Conservation (phyloP, 495 filamentous ascomycete genomes). For the Aspergillus nidulans region DNA sequence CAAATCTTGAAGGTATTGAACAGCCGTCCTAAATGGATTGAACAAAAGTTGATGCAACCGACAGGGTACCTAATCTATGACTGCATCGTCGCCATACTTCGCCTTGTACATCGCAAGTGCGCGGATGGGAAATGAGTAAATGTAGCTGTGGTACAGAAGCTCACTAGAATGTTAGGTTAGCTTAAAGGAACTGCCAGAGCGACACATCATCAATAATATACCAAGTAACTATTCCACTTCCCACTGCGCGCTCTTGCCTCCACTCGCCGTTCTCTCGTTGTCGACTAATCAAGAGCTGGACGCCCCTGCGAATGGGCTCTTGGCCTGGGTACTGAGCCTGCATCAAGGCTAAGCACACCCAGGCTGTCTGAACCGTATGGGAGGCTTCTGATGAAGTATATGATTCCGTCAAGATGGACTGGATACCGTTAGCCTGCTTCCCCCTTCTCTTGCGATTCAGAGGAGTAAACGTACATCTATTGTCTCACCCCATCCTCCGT, state of each 20-base stretch:
- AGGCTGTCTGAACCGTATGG: constrained; percentile 5
- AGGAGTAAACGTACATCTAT: constrained; percentile 11
- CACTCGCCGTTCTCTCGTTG: constrained; percentile 8
- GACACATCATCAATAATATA: not conserved
- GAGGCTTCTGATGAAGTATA: constrained; percentile 1
- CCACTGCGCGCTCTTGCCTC: not conserved
- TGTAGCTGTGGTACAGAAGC: not conserved
- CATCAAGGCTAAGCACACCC: not conserved
- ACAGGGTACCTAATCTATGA: too few species aligned
- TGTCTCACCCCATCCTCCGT: constrained; percentile 23
- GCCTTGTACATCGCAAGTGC: not conserved
- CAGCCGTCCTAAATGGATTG: too few species aligned
- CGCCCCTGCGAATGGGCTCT: not conserved
- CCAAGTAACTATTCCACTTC: not conserved
- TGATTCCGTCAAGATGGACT: not conserved
- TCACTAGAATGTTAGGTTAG: not conserved
- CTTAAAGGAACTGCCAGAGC: not conserved
- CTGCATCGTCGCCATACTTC: not conserved
- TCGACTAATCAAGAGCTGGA: constrained; percentile 1
- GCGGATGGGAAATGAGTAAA: not conserved
- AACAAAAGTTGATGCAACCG: too few species aligned
- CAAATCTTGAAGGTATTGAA: too few species aligned
- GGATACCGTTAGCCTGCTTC: too few species aligned
- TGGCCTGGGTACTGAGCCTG: not conserved
- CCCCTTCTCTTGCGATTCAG: too few species aligned